Percentiles rank a stretch among this genome's conserved stretches.
Evolutionary conservation across 352 stramenopile genomes (phyloP).

Genomic region (Globisporangium paroecandrum): DNA sequence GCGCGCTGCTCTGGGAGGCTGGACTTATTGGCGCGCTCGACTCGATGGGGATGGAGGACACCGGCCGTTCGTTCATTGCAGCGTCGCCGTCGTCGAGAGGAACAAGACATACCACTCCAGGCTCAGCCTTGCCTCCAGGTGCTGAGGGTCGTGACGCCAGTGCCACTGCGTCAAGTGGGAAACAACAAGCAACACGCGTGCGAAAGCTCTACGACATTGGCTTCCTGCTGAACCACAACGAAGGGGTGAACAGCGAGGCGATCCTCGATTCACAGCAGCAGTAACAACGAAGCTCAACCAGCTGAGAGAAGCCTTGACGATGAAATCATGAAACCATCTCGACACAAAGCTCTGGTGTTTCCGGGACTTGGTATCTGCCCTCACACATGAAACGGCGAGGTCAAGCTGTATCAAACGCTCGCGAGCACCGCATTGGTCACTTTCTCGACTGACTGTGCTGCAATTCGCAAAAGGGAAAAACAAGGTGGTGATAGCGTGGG

Average conservation of each 20-base stretch:
- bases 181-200: not conserved
- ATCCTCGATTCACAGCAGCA: not conserved
- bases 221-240: constrained; percentile 8
- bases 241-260: not conserved
- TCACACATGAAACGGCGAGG: too few relatives aligned
- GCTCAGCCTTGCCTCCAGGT: not conserved
- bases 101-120: not conserved
- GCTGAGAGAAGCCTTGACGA: not conserved
- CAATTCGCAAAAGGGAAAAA: too few relatives aligned
- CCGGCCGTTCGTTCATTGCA: not conserved
- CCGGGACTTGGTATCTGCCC: too few relatives aligned
- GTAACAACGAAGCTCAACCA: not conserved
- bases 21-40: not conserved
- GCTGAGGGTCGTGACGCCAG: not conserved
- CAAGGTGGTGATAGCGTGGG: too few relatives aligned
- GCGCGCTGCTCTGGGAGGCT: constrained; percentile 4
- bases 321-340: too few relatives aligned
- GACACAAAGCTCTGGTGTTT: too few relatives aligned
- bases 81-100: not conserved
- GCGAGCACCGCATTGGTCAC: too few relatives aligned
- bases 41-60: not conserved
- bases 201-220: not conserved
- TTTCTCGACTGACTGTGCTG: too few relatives aligned
- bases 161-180: not conserved
- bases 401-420: too few relatives aligned